These are phyloP conservation scores for Phenoliferia sp. DNA, from an alignment of 1,284 basidiomycete genomes.

Conservation along the genomic window DNA sequence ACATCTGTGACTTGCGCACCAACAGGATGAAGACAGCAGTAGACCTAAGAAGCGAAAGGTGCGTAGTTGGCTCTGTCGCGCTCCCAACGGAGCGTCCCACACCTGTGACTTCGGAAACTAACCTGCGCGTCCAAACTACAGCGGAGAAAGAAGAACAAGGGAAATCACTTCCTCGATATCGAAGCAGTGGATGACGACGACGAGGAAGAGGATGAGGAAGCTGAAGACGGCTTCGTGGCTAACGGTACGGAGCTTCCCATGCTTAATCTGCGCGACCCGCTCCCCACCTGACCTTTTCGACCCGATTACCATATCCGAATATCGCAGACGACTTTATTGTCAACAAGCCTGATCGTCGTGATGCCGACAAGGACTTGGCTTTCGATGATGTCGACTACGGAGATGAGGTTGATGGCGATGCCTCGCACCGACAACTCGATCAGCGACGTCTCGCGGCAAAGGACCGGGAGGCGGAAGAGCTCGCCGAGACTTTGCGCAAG, in stretches of 20 bases:
- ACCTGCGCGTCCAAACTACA: too few species aligned
- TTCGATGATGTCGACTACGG: conserved; percentile 54
- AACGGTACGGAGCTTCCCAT: conserved; percentile 22
- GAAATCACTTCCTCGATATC: conserved; percentile 86
- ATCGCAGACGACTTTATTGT: conserved; percentile 64
- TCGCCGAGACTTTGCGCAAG: conserved; percentile 77
- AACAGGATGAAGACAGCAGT: conserved; percentile 17
- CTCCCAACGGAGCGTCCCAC: too few species aligned
- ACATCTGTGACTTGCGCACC: neutral
- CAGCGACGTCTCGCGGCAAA: conserved; percentile 68
- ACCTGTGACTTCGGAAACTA: too few species aligned
- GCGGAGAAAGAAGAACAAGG: conserved; percentile 28
- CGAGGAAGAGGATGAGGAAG: conserved; percentile 67
- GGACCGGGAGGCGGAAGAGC: conserved; percentile 77
- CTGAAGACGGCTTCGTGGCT: conserved; percentile 40
- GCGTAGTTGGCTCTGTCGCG: neutral
- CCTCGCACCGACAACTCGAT: conserved; percentile 71
- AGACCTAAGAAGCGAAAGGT: conserved; percentile 33
- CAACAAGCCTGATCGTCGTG: conserved; percentile 18
- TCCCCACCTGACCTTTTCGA: neutral
- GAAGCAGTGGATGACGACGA: conserved; percentile 84
- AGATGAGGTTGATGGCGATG: conserved; percentile 57
- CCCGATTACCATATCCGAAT: neutral
- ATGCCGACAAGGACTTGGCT: neutral
- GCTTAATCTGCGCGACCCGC: neutral